These are phyloP conservation scores for Lumnitzera racemosa DNA, from an alignment of 345 rosid species.

Conservation along the genomic window DNA sequence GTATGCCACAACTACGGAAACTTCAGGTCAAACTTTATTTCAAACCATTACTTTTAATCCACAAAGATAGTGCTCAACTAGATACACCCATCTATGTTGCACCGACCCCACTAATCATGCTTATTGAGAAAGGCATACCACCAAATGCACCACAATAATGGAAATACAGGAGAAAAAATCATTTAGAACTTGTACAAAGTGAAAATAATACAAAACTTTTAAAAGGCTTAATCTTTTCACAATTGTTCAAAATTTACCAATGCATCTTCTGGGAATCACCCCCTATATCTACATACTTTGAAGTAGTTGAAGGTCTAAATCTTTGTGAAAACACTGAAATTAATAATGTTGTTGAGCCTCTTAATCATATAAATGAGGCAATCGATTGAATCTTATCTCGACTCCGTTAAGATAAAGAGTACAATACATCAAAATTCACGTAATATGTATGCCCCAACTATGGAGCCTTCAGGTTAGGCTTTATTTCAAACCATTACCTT, in stretches of 20 bases:
- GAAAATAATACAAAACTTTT: no score
- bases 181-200: slow-evolving; percentile 9
- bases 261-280: no score
- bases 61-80: not conserved
- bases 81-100: not conserved
- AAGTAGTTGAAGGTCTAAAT: no score
- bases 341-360: not conserved
- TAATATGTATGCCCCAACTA: not conserved
- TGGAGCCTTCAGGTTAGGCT: not conserved
- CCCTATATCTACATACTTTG: no score
- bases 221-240: no score
- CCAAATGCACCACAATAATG: slow-evolving; percentile 7
- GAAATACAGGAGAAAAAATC: slow-evolving; percentile 9
- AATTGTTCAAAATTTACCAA: no score
- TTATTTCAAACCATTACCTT: not conserved
- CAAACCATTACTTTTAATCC: not conserved
- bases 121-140: slow-evolving; percentile 2
- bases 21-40: not conserved
- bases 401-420: not conserved
- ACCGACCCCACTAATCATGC: not conserved
- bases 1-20: not conserved
- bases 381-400: not conserved
- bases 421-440: not conserved
- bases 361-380: not conserved
- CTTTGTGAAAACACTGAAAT: no score